These are phyloP conservation scores for Diatrype stigma DNA, from an alignment of 2,329 filamentous ascomycete genomes.

Conservation along the genomic window DNA sequence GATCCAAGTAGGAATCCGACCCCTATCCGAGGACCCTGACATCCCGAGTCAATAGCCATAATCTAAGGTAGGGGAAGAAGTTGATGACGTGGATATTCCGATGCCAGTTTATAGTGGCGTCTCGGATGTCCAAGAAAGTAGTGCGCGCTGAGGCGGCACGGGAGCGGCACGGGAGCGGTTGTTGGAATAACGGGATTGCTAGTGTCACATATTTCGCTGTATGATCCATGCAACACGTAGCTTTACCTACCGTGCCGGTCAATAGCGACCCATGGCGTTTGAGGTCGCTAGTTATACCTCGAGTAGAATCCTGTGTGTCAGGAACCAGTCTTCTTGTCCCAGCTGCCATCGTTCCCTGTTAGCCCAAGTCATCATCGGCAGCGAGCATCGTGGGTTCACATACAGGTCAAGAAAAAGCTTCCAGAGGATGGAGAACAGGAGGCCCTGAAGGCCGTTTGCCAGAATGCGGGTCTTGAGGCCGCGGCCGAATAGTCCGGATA, in stretches of 20 bases:
- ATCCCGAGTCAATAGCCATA: too few relatives aligned
- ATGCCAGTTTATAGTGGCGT: too few relatives aligned
- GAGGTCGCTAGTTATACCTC: background rate
- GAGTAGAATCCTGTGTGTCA: background rate
- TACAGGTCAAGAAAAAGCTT: constrained; percentile 45
- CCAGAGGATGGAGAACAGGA: constrained; percentile 46
- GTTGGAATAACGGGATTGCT: background rate
- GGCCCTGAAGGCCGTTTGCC: constrained; percentile 43
- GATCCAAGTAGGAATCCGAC: too few relatives aligned
- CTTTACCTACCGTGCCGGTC: background rate
- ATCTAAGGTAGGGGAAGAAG: too few relatives aligned
- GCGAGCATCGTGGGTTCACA: constrained; percentile 19
- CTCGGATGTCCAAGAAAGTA: too few relatives aligned
- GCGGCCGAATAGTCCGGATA: constrained; percentile 39
- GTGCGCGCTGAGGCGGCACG: background rate
- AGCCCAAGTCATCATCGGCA: background rate
- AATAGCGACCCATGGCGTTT: background rate
- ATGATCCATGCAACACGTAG: background rate
- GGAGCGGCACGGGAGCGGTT: background rate
- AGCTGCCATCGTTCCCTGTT: background rate
- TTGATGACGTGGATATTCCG: too few relatives aligned
- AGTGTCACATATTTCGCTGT: too few relatives aligned
- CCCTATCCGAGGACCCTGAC: too few relatives aligned
- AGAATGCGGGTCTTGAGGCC: constrained; percentile 44
- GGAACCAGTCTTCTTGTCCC: background rate